Evolutionary conservation across 2,329 filamentous ascomycete genomes (phyloP).

Genomic region (Clonostachys rosea): DNA sequence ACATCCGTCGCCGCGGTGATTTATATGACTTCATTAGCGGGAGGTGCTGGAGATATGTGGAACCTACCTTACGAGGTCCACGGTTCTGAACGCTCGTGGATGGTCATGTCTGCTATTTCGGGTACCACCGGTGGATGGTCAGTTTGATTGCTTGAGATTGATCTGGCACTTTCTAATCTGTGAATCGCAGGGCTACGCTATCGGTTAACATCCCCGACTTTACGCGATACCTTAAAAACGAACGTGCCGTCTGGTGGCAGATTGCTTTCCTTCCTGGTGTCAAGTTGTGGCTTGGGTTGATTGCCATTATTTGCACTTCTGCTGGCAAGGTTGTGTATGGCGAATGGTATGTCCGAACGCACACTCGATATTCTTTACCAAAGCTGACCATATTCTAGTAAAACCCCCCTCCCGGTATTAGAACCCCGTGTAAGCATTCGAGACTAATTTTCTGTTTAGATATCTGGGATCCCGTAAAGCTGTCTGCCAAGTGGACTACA

Average conservation of each 20-base stretch:
- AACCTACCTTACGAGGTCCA: background rate
- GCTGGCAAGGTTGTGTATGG: conserved; percentile 39
- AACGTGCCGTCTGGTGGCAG: background rate
- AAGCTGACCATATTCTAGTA: no score
- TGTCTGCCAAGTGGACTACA: conserved; percentile 32
- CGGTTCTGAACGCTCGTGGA: background rate
- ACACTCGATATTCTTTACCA: no score
- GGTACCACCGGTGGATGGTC: conserved; percentile 7
- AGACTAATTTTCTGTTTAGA: conserved; percentile 6
- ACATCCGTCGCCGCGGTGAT: conserved; percentile 14
- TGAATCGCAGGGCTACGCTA: background rate
- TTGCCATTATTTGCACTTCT: conserved; percentile 41
- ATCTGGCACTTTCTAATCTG: no score
- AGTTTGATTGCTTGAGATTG: no score
- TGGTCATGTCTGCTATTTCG: conserved; percentile 4
- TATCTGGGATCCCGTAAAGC: conserved; percentile 42
- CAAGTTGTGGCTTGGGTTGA: conserved; percentile 37
- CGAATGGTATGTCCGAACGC: conserved; percentile 14
- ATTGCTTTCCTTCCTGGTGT: conserved; percentile 31
- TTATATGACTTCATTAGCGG: conserved; percentile 14
- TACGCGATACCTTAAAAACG: background rate
- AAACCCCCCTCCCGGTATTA: no score
- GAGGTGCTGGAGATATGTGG: background rate
- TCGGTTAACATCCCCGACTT: background rate
- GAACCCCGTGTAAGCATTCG: no score